phyloP scores from a whole-genome alignment of 177 flowering plant species.

The Vitis hybrid region DNA sequence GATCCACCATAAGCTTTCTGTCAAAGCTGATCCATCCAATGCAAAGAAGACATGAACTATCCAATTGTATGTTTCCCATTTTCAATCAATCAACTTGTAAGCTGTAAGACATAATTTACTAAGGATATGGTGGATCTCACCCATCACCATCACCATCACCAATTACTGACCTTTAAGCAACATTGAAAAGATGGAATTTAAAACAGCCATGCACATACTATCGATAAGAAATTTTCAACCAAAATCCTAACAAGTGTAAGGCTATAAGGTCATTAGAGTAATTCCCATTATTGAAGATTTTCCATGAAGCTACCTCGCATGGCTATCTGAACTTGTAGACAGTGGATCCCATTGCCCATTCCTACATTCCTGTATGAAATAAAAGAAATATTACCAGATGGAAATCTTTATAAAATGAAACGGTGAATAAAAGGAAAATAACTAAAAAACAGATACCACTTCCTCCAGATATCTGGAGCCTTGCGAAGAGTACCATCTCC shows the following conservation, averaged over 20 bases:
- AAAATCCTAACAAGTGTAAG: neutral
- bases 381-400: constrained; percentile 6
- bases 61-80: neutral
- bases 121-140: no score
- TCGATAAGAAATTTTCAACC: neutral
- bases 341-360: constrained; percentile 86
- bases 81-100: neutral
- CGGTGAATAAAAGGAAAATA: constrained; percentile 1
- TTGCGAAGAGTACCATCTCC: constrained; percentile 98
- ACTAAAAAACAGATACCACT: constrained; percentile 46
- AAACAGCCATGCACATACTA: neutral
- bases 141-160: no score
- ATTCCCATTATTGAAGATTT: neutral
- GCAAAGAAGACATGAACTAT: neutral
- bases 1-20: neutral
- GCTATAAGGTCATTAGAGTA: neutral
- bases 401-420: neutral
- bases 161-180: neutral
- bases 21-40: neutral
- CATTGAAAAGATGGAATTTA: neutral
- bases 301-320: constrained; percentile 62
- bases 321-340: constrained; percentile 81
- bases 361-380: constrained; percentile 66
- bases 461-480: constrained; percentile 97
- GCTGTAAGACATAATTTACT: no score